Percentiles rank a stretch among this genome's conserved stretches.
These are phyloP conservation scores for Neoboletus subvelutipes DNA, from an alignment of 768 basidiomycete genomes.

Conservation along the genomic window DNA sequence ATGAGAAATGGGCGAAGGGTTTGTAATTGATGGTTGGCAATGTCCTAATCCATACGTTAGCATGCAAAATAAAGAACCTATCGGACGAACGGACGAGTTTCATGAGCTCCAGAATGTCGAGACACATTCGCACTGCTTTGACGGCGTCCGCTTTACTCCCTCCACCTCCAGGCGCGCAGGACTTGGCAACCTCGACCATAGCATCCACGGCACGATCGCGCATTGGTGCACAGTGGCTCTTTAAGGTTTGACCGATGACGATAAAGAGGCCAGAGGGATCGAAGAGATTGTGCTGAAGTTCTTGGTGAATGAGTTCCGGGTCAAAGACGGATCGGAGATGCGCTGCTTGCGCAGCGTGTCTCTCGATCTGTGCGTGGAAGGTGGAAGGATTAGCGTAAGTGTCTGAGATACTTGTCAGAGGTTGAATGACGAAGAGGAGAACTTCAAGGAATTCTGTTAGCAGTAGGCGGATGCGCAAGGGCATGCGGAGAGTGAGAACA, in stretches of 20 bases:
- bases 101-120: slow-evolving; percentile 93
- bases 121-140: slow-evolving; percentile 74
- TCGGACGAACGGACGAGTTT: slow-evolving; percentile 68
- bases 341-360: slow-evolving; percentile 61
- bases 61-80: slow-evolving; percentile 12
- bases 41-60: slow-evolving; percentile 60
- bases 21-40: slow-evolving; percentile 94
- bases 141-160: slow-evolving; percentile 65
- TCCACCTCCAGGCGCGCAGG: slow-evolving; percentile 52
- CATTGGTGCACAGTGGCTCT: slow-evolving; percentile 93
- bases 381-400: slow-evolving; percentile 59
- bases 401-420: slow-evolving; percentile 61
- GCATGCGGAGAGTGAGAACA: slow-evolving; percentile 61
- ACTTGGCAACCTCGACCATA: slow-evolving; percentile 72
- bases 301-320: slow-evolving; percentile 77
- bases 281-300: slow-evolving; percentile 73
- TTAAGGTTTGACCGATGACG: slow-evolving; percentile 77
- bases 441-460: slow-evolving; percentile 79
- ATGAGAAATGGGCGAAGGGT: slow-evolving; percentile 89
- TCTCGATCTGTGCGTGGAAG: slow-evolving; percentile 58
- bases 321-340: slow-evolving; percentile 78
- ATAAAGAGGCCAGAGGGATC: slow-evolving; percentile 77
- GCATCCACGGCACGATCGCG: slow-evolving; percentile 79
- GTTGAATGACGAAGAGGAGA: slow-evolving; percentile 80
- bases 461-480: slow-evolving; percentile 68